These are phyloP conservation scores for Drechslerella dactyloides DNA, from an alignment of 2,329 filamentous ascomycete species.

Conservation along the genomic window DNA sequence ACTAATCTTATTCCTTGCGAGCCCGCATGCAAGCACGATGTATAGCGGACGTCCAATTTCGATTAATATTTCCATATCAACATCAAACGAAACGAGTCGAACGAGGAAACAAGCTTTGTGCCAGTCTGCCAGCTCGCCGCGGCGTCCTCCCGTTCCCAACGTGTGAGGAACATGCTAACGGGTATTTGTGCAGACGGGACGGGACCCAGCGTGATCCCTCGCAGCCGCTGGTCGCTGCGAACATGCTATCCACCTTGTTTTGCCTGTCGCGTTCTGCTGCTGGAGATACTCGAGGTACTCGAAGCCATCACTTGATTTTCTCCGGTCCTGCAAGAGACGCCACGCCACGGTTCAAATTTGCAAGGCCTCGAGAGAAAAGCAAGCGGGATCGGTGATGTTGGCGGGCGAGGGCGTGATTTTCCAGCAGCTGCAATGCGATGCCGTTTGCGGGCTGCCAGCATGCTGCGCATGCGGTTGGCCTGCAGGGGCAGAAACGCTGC, in stretches of 20 bases:
- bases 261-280: background rate
- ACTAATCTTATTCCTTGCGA: too few species aligned
- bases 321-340: conserved; percentile 6
- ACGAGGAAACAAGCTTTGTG: too few species aligned
- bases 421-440: background rate
- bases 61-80: too few species aligned
- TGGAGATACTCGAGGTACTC: background rate
- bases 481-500: background rate
- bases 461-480: background rate
- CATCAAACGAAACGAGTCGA: too few species aligned
- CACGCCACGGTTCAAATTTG: background rate
- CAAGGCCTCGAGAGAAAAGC: background rate
- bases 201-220: background rate
- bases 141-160: background rate
- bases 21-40: too few species aligned
- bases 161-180: too few species aligned
- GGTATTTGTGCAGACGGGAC: too few species aligned
- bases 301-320: conserved; percentile 7
- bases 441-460: background rate
- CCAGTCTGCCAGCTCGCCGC: too few species aligned
- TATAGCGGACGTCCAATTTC: too few species aligned
- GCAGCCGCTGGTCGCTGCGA: background rate
- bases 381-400: background rate
- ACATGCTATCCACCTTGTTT: background rate
- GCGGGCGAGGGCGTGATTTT: background rate